These are phyloP conservation scores for Ensete glaucum DNA, from an alignment of 176 grass and related monocot species.

Conservation along the genomic window DNA sequence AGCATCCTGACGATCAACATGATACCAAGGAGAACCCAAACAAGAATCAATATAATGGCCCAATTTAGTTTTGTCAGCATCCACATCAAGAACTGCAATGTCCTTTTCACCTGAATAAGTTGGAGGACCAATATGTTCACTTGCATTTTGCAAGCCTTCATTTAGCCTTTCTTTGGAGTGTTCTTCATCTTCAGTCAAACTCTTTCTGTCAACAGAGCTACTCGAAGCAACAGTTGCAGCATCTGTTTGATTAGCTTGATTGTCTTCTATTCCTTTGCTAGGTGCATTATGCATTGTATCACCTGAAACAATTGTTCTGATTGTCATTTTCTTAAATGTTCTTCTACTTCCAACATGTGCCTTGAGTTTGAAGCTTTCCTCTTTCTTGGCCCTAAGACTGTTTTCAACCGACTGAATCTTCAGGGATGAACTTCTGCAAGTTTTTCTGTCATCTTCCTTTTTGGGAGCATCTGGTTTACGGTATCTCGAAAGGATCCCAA, in stretches of 20 bases:
- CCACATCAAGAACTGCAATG: constrained; percentile 8
- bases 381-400: background rate
- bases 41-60: constrained; percentile 28
- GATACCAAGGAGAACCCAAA: constrained; percentile 55
- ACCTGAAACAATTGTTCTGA: constrained; percentile 9
- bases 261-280: constrained; percentile 28
- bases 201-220: background rate
- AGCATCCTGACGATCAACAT: constrained; percentile 37
- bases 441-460: constrained; percentile 8
- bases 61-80: constrained; percentile 12
- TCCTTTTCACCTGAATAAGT: background rate
- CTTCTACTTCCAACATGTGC: constrained; percentile 13
- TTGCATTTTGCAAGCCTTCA: background rate
- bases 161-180: constrained; percentile 17
- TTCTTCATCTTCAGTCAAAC: constrained; percentile 9
- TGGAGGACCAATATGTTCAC: background rate
- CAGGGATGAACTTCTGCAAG: background rate
- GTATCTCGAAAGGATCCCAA: constrained; percentile 61
- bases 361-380: constrained; percentile 28
- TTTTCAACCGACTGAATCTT: background rate
- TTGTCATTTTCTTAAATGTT: constrained; percentile 27
- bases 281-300: constrained; percentile 21
- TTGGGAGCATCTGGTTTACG: constrained; percentile 38
- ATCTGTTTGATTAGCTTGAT: constrained; percentile 29
- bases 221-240: background rate